phyloP scores from a whole-genome alignment of 2,329 filamentous ascomycete genomes.

The Colletotrichum lini region DNA sequence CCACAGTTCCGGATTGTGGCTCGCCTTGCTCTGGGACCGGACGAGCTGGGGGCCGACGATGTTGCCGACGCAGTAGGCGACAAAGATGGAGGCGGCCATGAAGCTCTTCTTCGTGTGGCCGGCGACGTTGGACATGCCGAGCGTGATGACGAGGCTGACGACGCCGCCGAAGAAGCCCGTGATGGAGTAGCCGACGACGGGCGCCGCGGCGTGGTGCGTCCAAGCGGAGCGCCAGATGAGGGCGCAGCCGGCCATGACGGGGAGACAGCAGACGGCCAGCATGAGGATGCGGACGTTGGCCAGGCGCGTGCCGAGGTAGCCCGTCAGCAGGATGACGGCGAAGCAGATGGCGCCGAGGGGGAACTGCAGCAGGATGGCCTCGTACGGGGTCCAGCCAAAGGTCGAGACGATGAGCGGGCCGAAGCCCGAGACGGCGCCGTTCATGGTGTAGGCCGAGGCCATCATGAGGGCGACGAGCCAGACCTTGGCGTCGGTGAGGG shows the following conservation, averaged over 20 bases:
- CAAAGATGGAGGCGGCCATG: conserved; percentile 81
- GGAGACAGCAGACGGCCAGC: conserved; percentile 76
- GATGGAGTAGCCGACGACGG: conserved; percentile 79
- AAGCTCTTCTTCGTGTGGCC: conserved; percentile 85
- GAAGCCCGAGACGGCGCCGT: conserved; percentile 79
- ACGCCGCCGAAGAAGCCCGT: conserved; percentile 82
- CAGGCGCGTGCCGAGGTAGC: conserved; percentile 73
- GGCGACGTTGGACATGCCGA: conserved; percentile 77
- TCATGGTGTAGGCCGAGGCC: conserved; percentile 79
- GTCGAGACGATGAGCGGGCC: conserved; percentile 80
- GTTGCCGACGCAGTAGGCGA: conserved; percentile 82
- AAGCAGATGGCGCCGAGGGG: conserved; percentile 80
- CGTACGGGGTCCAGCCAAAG: conserved; percentile 75
- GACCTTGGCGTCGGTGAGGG: conserved; percentile 71
- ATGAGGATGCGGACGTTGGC: conserved; percentile 76
- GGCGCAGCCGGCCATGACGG: conserved; percentile 80
- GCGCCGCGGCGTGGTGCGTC: conserved; percentile 75
- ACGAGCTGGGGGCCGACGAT: conserved; percentile 83
- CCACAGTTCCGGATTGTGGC: conserved; percentile 82
- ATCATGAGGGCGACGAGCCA: conserved; percentile 78
- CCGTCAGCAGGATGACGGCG: conserved; percentile 75
- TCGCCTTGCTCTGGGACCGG: conserved; percentile 72
- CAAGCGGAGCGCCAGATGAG: conserved; percentile 81
- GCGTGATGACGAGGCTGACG: conserved; percentile 69
- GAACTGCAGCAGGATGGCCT: conserved; percentile 81